Evolutionary conservation across 1,284 basidiomycete genomes (phyloP), one percentile per base, ranked within the genome.

Genomic region (Anthracocystis panici-leucophaei): DNA sequence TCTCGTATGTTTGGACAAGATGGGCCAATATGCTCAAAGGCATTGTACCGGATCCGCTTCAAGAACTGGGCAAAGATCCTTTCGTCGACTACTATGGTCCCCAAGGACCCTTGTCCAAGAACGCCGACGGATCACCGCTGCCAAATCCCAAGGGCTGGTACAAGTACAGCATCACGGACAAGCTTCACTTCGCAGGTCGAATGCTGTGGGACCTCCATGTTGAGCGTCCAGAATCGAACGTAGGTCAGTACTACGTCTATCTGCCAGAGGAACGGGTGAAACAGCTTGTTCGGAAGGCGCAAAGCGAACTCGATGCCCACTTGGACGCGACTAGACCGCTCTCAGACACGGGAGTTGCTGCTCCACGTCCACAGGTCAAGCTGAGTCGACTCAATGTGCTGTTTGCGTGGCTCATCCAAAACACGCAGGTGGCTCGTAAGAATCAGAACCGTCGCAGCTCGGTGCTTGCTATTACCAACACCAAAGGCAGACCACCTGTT

Each of bases 201-300:
- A 23, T 23, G 21, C 25, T 45, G 21, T 45, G 21, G 21, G 42
- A 45, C 14, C 21, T 45, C 11, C 42, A 45, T n/a, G 21, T 45
- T 3, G 42, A 5, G 11, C 42, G 42, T 23, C 42, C 42, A 2
- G 42, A 45, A 25, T 45, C 42, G 42, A 45, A 11, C n/a, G 21
- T 45, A 5, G 18, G 21, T 20, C 42, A 45, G 42, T 45, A 45
- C 42, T 45, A 45, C 42, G 42, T 45, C 42, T 45, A 45, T 23
- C 42, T 45, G 21, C 42, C 42, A 9, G 42, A 45, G 42, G 42
- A 23, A 25, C 21, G 42, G 42, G 42, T 45, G 21, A 20, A 45
- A 18, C 42, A 45, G 42, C 42, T 45, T 12, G 21, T 45, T 3
- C 42, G 42, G 4, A 23, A 25, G 42, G 42, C 42, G 21, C 42